A percentile compares a stretch with the other conserved stretches of the same genome.
Evolutionary conservation across 1,284 basidiomycete species (phyloP).

Genomic region (Ustilago shanxiensis): DNA sequence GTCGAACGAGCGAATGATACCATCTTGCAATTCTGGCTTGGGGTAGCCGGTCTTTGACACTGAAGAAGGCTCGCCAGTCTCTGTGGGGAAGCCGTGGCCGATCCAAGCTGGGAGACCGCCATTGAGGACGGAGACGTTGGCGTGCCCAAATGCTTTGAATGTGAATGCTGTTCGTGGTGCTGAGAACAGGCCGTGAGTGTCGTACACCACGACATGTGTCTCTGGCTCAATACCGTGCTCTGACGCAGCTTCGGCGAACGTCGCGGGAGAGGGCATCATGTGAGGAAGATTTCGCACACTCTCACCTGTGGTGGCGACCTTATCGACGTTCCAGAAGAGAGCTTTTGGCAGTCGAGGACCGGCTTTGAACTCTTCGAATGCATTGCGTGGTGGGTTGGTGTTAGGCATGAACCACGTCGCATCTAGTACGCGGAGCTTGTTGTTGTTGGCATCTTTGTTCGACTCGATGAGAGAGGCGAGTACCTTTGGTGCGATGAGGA

Average conservation of each 20-base stretch:
- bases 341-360: constrained; percentile 81
- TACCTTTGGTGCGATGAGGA: constrained; percentile 48
- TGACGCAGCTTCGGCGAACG: constrained; percentile 85
- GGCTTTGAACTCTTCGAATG: constrained; percentile 76
- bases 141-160: constrained; percentile 64
- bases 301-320: constrained; percentile 71
- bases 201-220: constrained; percentile 91
- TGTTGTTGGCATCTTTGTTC: constrained; percentile 9
- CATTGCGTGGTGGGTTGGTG: constrained; percentile 75
- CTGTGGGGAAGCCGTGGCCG: constrained; percentile 43
- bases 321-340: constrained; percentile 85
- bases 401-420: constrained; percentile 91
- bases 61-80: constrained; percentile 38
- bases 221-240: constrained; percentile 80
- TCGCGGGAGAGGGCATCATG: constrained; percentile 85
- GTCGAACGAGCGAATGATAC: constrained; percentile 79
- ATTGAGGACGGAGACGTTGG: constrained; percentile 63
- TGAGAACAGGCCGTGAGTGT: constrained; percentile 52
- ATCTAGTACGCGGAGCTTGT: constrained; percentile 72
- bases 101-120: constrained; percentile 68
- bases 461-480: constrained; percentile 39
- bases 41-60: constrained; percentile 66
- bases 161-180: constrained; percentile 62
- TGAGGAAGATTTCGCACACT: constrained; percentile 77
- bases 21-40: constrained; percentile 74